Base-by-base conservation (phyloP, 2,329 filamentous ascomycete species). In the Neofusicoccum cordaticola region DNA sequence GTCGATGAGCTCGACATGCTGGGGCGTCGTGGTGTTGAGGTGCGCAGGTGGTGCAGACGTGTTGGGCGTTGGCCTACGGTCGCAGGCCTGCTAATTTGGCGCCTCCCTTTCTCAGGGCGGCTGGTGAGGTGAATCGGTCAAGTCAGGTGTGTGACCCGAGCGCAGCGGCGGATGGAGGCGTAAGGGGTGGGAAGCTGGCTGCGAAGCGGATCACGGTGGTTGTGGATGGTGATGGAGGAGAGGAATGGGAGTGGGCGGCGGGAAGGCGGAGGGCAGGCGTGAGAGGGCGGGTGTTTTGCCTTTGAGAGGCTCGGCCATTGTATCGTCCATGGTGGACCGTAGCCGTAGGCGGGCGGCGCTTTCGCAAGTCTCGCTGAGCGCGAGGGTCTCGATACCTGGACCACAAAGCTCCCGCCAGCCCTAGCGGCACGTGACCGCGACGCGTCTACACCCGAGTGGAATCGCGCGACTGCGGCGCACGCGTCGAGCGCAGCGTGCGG, bases 1-100 rank as follows among this genome's bases (percentile, higher is more conserved):
- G 47, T 62, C 62, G 63, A 44, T 13, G 65, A 57, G 45, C 69
- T 64, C 66, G 67, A 67, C 39, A 50, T 67, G 67, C 31, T 50
- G 42, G 42, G 17, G 52, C 44, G 62, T 45, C 62, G 62, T 50
- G 62, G 62, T 64, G 62, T 57, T 64, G 62, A 64, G 62, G 34
- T 57, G 58, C 12, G 35, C 41, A 35, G 56, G 56, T 56, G 60
- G 22, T 19, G 60, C 34, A n/a, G 7, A 22, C 15, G 35, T 52
- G 60, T 34, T 52, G 60, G 60, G 60, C 15, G 48, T 47, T 61
- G 57, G 57, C 11, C 39, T 22, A 35, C 62, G 62, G 62, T 64
- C 62, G 62, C 62, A 64, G 52, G 62, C 51, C 62, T 57, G 44
- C 62, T 64, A 62, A 62, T 50, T 62, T 62, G 58, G 58, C 58